Percentiles rank a stretch among this genome's conserved stretches.
Evolutionary conservation across 805 yeast species (phyloP).

Genomic region (Wickerhamiella alocasiicola): DNA sequence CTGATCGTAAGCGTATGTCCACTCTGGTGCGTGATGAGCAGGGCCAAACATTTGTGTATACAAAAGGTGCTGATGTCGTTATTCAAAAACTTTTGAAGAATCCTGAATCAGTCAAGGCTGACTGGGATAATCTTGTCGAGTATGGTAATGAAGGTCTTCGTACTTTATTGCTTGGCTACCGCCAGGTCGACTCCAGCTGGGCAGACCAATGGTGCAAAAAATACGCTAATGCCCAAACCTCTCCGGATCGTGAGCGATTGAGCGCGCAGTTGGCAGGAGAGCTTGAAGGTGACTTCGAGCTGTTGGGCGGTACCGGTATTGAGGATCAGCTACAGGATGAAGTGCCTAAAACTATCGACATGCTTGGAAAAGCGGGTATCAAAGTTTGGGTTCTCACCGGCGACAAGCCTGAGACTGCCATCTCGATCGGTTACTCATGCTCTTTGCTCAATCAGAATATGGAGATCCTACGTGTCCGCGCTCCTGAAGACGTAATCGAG

Average conservation of each 20-base stretch:
- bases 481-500: conserved; percentile 37
- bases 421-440: conserved; percentile 71
- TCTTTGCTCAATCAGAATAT: conserved; percentile 53
- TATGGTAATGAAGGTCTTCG: conserved; percentile 69
- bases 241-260: conserved; percentile 45
- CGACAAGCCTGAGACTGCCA: conserved; percentile 73
- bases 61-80: conserved; percentile 83
- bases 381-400: conserved; percentile 78
- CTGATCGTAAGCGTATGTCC: conserved; percentile 72
- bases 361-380: conserved; percentile 58
- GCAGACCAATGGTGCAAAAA: conserved; percentile 45
- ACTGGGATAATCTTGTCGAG: conserved; percentile 52
- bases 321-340: conserved; percentile 71
- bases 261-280: conserved; percentile 45
- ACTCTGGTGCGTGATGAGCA: conserved; percentile 41
- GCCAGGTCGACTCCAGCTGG: conserved; percentile 34
- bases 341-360: conserved; percentile 60
- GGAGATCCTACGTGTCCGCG: conserved; percentile 38
- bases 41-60: conserved; percentile 34
- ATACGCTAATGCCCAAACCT: conserved; percentile 38
- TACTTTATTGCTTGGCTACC: conserved; percentile 59
- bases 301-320: conserved; percentile 72
- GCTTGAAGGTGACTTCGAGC: conserved; percentile 42
- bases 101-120: conserved; percentile 27
- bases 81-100: conserved; percentile 45